Evolutionary conservation across 2,329 filamentous ascomycete genomes (phyloP), one percentile per base, ranked within the genome.

Genomic region (Aspergillus brunneoviolaceus): DNA sequence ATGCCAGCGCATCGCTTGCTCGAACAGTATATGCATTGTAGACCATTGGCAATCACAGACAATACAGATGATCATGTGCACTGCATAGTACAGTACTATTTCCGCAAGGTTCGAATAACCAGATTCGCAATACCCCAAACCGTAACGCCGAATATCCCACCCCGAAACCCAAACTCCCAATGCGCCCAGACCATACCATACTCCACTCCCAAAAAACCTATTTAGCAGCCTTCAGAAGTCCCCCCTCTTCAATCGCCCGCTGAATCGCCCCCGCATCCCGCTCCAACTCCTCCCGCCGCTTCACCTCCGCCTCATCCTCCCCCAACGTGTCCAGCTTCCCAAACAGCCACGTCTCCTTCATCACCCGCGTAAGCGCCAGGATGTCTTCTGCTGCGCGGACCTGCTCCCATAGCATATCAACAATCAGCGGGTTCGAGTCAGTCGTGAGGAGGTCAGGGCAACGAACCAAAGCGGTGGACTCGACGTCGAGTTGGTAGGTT

Each of bases 321-420:
- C 77, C 80, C 1, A 88, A 70, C 0, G 85, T 87, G 59, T 87
- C 81, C 49, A 89, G 77, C 59, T 85, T 84, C 3, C 87, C 87
- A 66, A 88, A 88, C 5, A 89, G 77, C 87, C 87, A 89, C 23
- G 85, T 79, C 69, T 89, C 87, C 69, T 89, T 88, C 74, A 89
- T 78, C 27, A 82, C 80, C 23, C 87, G 82, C 27, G 85, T 86
- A 14, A 89, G 72, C 12, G 81, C 80, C 60, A 87, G 79, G 11
- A 88, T 77, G 57, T 88, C 86, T 74, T 89, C 86, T 14, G 84
- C 82, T 1, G 84, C 82, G 59, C 84, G 83, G 63, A 88, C 82
- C 85, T 85, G 33, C 51, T 23, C 23, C 4, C 23, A 23, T 23
- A 23, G 23, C 19, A 21, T 16, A 16, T 12, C 33, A 6, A 33